Conservation (phyloP, 75 land plant genomes). For the Picea sitchensis region DNA sequence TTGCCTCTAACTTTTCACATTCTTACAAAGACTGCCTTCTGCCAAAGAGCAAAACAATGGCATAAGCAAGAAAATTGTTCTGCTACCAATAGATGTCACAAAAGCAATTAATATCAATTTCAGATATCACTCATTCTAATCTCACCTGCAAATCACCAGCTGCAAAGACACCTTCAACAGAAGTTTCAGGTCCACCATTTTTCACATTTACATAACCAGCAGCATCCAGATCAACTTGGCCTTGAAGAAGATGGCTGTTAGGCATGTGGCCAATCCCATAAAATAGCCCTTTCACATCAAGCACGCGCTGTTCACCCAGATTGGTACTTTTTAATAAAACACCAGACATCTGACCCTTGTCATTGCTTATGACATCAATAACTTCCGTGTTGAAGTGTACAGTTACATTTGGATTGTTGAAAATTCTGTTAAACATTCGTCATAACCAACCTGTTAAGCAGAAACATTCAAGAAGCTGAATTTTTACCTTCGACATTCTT, state of each 20-base stretch:
- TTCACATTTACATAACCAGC: conserved; percentile 79
- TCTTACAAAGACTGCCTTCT: not conserved
- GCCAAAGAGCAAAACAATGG: not conserved
- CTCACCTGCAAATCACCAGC: conserved; percentile 98
- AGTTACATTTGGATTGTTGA: conserved; percentile 89
- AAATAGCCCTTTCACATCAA: conserved; percentile 81
- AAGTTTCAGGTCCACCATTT: conserved; percentile 71
- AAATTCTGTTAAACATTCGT: conserved; percentile 76
- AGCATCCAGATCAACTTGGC: conserved; percentile 83
- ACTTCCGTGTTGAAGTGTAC: conserved; percentile 89
- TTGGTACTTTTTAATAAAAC: conserved; percentile 40
- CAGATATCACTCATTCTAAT: not conserved
- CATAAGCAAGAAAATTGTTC: not conserved
- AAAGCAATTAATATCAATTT: not conserved
- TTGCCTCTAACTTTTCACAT: no score
- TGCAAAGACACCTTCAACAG: conserved; percentile 95
- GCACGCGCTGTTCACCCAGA: conserved; percentile 54
- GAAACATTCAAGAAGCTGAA: conserved; percentile 63
- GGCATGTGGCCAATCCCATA: conserved; percentile 97
- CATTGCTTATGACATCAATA: conserved; percentile 74
- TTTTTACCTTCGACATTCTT: conserved; percentile 14
- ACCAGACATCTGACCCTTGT: conserved; percentile 92
- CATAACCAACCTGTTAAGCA: conserved; percentile 78
- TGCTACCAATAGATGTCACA: not conserved
- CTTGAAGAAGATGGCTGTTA: conserved; percentile 84